A percentile compares a stretch with the other conserved stretches of the same genome.
Evolutionary conservation across 345 rosid genomes (phyloP).

Genomic region (Boechera retrofracta): DNA sequence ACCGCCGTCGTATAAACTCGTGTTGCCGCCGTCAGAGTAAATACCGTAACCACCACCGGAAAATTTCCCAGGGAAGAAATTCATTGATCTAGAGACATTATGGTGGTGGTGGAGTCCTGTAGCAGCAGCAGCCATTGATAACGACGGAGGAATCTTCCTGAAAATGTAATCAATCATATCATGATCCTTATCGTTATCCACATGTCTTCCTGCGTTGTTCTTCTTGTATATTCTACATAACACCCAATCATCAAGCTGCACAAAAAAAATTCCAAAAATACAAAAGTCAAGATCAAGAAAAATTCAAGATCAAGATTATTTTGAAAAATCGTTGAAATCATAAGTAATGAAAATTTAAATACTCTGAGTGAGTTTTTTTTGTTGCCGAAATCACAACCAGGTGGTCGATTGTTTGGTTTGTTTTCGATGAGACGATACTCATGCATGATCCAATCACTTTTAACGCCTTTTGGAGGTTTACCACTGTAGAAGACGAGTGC

Average conservation of each 20-base stretch:
- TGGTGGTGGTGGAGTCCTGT: constrained; percentile 32
- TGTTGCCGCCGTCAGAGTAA: constrained; percentile 21
- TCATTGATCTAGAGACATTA: constrained; percentile 32
- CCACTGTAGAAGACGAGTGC: constrained; percentile 96
- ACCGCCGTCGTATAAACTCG: constrained; percentile 17
- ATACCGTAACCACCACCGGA: constrained; percentile 33
- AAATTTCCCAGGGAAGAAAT: constrained; percentile 34
- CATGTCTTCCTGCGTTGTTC: constrained; percentile 57
- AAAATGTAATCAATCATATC: constrained; percentile 53
- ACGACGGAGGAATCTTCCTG: constrained; percentile 58
- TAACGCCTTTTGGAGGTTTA: constrained; percentile 94
- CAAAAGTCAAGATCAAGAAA: neutral
- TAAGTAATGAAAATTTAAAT: neutral
- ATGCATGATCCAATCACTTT: constrained; percentile 99
- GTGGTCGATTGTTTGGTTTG: constrained; percentile 68
- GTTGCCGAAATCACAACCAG: constrained; percentile 64
- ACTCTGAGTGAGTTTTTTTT: constrained; percentile 77
- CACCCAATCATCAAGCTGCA: constrained; percentile 98
- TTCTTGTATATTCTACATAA: constrained; percentile 94
- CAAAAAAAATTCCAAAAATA: neutral
- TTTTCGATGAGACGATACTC: constrained; percentile 83
- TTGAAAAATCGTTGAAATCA: too few relatives aligned
- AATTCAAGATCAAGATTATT: neutral
- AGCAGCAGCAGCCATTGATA: constrained; percentile 44
- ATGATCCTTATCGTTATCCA: constrained; percentile 43